Percentiles rank a stretch among this genome's conserved stretches.
Evolutionary conservation across 768 basidiomycete species (phyloP).

Genomic region (Pilatotrama ljubarskyi): DNA sequence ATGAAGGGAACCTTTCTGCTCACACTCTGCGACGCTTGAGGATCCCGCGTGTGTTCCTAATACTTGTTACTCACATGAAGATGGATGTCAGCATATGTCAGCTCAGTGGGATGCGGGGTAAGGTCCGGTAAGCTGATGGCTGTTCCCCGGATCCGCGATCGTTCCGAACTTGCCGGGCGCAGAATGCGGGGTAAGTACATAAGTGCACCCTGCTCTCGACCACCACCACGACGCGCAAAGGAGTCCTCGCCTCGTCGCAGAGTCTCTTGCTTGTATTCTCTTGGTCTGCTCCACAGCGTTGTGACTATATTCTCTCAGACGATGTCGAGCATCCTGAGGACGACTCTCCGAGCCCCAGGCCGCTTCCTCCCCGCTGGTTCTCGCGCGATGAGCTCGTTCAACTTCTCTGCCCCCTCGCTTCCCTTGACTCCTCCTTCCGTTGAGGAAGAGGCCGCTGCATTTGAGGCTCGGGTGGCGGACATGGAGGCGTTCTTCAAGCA

Average conservation of each 20-base stretch:
- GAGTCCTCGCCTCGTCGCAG: not conserved
- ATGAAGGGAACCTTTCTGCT: too few species aligned
- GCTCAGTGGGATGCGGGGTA: conserved; percentile 1
- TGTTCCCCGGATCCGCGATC: conserved; percentile 3
- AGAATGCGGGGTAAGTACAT: conserved; percentile 15
- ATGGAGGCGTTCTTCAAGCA: conserved; percentile 73
- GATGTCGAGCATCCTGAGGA: conserved; percentile 14
- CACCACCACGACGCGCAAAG: not conserved
- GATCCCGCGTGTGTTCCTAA: too few species aligned
- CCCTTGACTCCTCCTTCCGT: conserved; percentile 59
- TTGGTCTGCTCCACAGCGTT: not conserved
- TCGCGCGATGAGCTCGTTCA: conserved; percentile 19
- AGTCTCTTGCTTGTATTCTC: not conserved
- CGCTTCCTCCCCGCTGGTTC: conserved; percentile 11
- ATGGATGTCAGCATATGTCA: too few species aligned
- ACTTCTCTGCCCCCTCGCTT: conserved; percentile 37
- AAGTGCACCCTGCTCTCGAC: not conserved
- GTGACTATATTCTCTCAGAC: not conserved
- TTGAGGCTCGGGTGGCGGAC: conserved; percentile 60
- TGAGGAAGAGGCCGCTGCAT: conserved; percentile 57
- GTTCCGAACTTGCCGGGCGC: conserved; percentile 14
- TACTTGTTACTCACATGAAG: too few species aligned
- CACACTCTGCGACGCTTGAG: too few species aligned
- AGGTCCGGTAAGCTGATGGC: not conserved
- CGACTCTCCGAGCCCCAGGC: conserved; percentile 4